phyloP scores from a whole-genome alignment of 202 grass and related monocot species.

The Digitaria exilis region DNA sequence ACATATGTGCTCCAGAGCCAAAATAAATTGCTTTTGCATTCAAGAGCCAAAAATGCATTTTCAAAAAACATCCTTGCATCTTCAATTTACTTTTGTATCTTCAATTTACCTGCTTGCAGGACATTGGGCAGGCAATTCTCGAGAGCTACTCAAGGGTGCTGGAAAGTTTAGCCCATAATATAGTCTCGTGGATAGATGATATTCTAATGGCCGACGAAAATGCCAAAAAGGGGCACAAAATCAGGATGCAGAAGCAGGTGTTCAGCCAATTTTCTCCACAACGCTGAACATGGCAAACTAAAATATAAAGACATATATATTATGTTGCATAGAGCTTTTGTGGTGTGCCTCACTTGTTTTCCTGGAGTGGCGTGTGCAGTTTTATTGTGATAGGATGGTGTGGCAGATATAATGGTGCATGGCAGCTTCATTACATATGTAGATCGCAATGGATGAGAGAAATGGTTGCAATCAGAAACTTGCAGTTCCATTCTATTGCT shows the following conservation, averaged over 20 bases:
- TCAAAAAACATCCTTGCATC: conserved; percentile 17
- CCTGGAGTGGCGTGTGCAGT: conserved; percentile 10
- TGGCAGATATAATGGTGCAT: conserved; percentile 15
- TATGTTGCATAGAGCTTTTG: conserved; percentile 13
- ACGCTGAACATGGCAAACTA: conserved; percentile 44
- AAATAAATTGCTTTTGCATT: background rate
- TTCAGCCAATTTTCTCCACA: conserved; percentile 47
- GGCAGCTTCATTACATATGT: conserved; percentile 27
- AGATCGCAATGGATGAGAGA: conserved; percentile 1
- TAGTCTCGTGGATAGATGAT: conserved; percentile 94
- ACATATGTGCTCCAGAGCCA: background rate
- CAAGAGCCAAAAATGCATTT: background rate
- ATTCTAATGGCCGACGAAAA: conserved; percentile 69
- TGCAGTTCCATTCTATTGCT: background rate
- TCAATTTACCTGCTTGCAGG: conserved; percentile 45
- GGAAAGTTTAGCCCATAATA: conserved; percentile 85
- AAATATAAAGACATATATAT: conserved; percentile 27
- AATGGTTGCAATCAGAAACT: background rate
- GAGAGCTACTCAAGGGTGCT: conserved; percentile 96
- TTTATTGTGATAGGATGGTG: conserved; percentile 7
- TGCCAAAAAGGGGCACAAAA: conserved; percentile 53
- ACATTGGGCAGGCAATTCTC: conserved; percentile 89
- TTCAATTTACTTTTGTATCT: conserved; percentile 14
- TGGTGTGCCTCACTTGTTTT: conserved; percentile 40
- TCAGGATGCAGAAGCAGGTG: conserved; percentile 62